A percentile compares a stretch with the other conserved stretches of the same genome.
phyloP scores from a whole-genome alignment of 75 land plant species.

The Selaginella moellendorffii region DNA sequence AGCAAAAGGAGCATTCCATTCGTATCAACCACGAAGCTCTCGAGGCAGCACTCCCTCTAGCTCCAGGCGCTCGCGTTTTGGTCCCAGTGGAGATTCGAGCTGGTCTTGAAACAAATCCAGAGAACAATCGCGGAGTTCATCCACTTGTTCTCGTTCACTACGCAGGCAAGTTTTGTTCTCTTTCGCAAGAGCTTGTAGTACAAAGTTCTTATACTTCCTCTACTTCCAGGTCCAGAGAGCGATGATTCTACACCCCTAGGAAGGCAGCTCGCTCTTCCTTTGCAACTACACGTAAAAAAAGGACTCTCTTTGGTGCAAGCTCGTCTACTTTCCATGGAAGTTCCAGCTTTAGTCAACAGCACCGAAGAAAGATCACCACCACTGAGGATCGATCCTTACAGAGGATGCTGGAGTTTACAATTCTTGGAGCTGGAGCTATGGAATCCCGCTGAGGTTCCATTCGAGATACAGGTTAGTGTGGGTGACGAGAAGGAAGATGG shows the following conservation, averaged over 20 bases:
- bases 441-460: conserved; percentile 86
- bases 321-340: conserved; percentile 87
- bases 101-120: conserved; percentile 33
- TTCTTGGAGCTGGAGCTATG: conserved; percentile 83
- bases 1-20: conserved; percentile 67
- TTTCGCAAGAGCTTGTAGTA: conserved; percentile 70
- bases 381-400: conserved; percentile 79
- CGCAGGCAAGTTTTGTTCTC: conserved; percentile 63
- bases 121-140: conserved; percentile 37
- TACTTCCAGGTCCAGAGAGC: too few relatives aligned
- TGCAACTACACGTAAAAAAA: conserved; percentile 61
- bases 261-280: conserved; percentile 65
- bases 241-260: too few relatives aligned
- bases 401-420: conserved; percentile 92
- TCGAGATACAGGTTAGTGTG: conserved; percentile 61
- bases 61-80: conserved; percentile 71
- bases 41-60: conserved; percentile 61
- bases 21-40: conserved; percentile 45
- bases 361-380: conserved; percentile 34
- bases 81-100: conserved; percentile 65
- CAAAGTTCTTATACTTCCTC: too few relatives aligned
- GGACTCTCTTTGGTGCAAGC: conserved; percentile 80
- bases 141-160: conserved; percentile 74
- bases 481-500: conserved; percentile 24
- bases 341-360: conserved; percentile 76